A percentile compares a stretch with the other conserved stretches of the same genome.
phyloP scores from a whole-genome alignment of 2,329 filamentous ascomycete genomes.

The Talaromyces sp. region DNA sequence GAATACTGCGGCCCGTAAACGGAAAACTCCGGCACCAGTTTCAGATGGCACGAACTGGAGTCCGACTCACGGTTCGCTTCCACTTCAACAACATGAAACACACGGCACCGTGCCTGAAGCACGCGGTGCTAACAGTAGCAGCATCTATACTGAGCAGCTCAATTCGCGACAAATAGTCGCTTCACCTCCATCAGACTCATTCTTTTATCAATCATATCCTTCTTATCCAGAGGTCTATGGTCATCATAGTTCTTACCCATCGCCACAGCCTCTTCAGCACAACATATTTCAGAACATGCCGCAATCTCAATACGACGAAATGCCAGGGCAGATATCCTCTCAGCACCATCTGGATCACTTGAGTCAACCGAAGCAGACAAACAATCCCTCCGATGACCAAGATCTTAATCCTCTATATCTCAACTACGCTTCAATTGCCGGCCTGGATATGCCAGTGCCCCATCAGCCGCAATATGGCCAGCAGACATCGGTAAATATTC shows the following conservation, averaged over 20 bases:
- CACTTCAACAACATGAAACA: not conserved
- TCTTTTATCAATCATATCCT: constrained; percentile 51
- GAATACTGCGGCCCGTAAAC: constrained; percentile 20
- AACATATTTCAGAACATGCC: constrained; percentile 26
- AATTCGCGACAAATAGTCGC: constrained; percentile 56
- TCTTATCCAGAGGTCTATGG: constrained; percentile 42
- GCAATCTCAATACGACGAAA: constrained; percentile 30
- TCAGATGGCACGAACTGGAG: constrained; percentile 41
- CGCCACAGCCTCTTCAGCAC: constrained; percentile 27
- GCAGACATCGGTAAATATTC: constrained; percentile 44
- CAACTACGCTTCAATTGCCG: constrained; percentile 59
- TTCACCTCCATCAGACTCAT: constrained; percentile 50
- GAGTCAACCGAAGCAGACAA: constrained; percentile 53
- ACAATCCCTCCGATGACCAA: constrained; percentile 52
- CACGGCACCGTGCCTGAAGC: constrained; percentile 7
- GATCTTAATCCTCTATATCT: constrained; percentile 59
- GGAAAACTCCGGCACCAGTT: constrained; percentile 33
- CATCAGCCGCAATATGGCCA: constrained; percentile 11
- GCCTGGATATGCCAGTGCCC: constrained; percentile 50
- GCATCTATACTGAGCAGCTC: constrained; percentile 41
- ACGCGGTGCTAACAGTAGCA: not conserved
- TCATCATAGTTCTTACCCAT: constrained; percentile 29
- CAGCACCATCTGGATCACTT: constrained; percentile 43
- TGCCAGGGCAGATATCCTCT: constrained; percentile 30
- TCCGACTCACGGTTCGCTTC: not conserved